Conservation (phyloP, 768 basidiomycete genomes). For the Rhizopogon vulgaris region DNA sequence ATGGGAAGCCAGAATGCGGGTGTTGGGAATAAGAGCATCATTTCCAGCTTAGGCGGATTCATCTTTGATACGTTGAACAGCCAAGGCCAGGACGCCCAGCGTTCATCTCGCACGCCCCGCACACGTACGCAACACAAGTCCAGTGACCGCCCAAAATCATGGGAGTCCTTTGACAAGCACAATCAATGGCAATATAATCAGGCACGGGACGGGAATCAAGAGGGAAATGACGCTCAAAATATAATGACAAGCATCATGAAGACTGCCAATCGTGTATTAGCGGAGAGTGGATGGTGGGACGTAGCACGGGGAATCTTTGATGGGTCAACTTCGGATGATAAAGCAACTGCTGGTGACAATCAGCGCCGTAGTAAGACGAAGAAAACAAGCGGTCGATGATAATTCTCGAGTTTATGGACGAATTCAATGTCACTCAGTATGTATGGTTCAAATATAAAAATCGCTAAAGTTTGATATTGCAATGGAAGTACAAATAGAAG, state of each 20-base stretch:
- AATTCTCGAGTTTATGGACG: background rate
- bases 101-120: constrained; percentile 9
- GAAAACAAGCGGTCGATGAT: constrained; percentile 12
- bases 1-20: constrained; percentile 35
- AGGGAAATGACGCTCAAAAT: constrained; percentile 33
- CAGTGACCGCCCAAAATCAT: constrained; percentile 38
- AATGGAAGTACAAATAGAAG: background rate
- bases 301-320: constrained; percentile 24
- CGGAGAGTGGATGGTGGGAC: constrained; percentile 35
- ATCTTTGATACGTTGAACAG: constrained; percentile 40
- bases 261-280: constrained; percentile 23
- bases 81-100: constrained; percentile 22
- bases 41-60: constrained; percentile 34
- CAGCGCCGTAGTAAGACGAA: constrained; percentile 3
- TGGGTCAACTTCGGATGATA: constrained; percentile 6
- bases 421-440: background rate
- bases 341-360: constrained; percentile 6
- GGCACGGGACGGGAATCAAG: constrained; percentile 15
- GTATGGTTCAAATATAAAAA: background rate
- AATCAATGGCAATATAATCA: constrained; percentile 48
- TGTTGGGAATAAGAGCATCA: constrained; percentile 25
- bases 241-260: constrained; percentile 41
- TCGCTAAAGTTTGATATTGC: background rate
- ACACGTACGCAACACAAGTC: constrained; percentile 11
- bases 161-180: constrained; percentile 64